These are phyloP conservation scores for Heritiera fomes DNA, from an alignment of 345 rosid species.

Conservation along the genomic window DNA sequence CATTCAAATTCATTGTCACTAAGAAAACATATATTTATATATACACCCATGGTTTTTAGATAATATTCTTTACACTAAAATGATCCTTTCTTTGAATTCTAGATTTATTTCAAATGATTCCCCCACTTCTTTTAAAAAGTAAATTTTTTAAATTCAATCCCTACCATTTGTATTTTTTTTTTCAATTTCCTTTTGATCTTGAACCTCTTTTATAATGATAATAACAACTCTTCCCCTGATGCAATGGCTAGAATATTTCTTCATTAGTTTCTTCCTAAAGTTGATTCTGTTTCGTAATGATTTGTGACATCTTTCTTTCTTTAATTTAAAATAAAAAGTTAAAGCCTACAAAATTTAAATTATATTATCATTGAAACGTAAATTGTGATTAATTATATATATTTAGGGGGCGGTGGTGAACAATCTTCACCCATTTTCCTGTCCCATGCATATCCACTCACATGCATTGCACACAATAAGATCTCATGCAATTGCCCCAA, in stretches of 20 bases:
- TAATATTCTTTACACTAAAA: background rate
- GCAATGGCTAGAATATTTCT: conserved; percentile 2
- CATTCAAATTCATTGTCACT: background rate
- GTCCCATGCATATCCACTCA: background rate
- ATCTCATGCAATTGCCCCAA: background rate
- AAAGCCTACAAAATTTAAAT: background rate
- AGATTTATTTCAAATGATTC: no score
- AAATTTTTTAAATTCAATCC: no score
- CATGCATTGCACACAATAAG: conserved; percentile 16
- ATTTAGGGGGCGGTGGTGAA: background rate
- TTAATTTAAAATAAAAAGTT: background rate
- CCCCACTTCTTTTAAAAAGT: no score
- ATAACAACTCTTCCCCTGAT: background rate
- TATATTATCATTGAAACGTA: conserved; percentile 22
- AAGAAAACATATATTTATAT: background rate
- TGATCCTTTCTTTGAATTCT: no score
- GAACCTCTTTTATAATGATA: no score
- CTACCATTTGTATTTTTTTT: no score
- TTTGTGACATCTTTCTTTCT: background rate
- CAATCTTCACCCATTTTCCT: background rate
- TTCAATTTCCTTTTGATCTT: no score
- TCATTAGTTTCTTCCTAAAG: conserved; percentile 13
- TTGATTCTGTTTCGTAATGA: conserved; percentile 14
- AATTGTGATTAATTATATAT: background rate
- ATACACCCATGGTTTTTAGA: no score